These are phyloP conservation scores for Brachypodium distachyon DNA, from an alignment of 202 grass and related monocot genomes.

Conservation along the genomic window DNA sequence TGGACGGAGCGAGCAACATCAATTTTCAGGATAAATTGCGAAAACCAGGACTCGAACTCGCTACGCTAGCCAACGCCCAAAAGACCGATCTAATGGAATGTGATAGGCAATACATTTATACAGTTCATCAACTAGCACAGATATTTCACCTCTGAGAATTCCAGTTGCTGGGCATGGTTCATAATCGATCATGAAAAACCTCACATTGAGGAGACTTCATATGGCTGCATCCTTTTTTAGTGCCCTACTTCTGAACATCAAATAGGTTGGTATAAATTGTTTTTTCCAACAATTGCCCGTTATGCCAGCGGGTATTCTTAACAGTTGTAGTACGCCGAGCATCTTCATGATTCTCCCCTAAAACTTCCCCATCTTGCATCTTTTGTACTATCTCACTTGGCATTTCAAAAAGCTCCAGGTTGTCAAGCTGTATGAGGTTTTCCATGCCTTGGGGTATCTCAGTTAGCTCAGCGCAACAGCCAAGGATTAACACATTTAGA, in stretches of 20 bases:
- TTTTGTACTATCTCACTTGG: constrained; percentile 9
- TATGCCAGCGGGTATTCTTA: background rate
- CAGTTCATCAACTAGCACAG: too few species aligned
- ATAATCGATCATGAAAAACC: background rate
- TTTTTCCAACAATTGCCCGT: background rate
- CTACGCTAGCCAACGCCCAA: too few species aligned
- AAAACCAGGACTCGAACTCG: too few species aligned
- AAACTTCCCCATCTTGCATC: background rate
- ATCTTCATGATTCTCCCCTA: background rate
- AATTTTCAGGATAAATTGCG: too few species aligned
- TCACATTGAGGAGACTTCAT: background rate
- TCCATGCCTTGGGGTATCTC: constrained; percentile 3
- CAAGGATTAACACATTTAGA: background rate
- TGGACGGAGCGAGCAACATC: too few species aligned
- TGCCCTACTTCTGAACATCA: background rate
- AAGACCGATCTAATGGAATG: too few species aligned
- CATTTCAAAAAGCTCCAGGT: constrained; percentile 28
- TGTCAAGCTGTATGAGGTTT: constrained; percentile 19
- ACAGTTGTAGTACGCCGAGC: background rate
- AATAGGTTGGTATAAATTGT: background rate
- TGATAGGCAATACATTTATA: too few species aligned
- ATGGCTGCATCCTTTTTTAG: background rate
- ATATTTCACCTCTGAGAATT: too few species aligned
- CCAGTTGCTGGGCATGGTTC: too few species aligned
- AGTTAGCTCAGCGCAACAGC: background rate